phyloP scores from a whole-genome alignment of 2,329 filamentous ascomycete species.

The Hymenoscyphus fraxineus region DNA sequence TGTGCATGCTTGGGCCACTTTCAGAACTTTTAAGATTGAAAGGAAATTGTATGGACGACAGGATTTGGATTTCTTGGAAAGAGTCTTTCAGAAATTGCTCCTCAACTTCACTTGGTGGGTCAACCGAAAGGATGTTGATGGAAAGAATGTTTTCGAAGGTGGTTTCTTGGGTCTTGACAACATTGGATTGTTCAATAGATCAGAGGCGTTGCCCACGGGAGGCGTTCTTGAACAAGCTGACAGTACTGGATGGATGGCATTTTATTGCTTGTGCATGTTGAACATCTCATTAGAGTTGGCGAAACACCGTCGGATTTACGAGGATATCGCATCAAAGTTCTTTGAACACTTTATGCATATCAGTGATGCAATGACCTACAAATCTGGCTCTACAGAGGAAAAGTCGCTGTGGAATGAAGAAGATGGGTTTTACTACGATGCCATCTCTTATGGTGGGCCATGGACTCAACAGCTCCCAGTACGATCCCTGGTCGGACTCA shows the following conservation, averaged over 20 bases:
- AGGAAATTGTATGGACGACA: slow-evolving; percentile 94
- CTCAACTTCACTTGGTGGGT: slow-evolving; percentile 99
- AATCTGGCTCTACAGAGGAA: slow-evolving; percentile 67
- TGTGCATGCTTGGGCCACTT: slow-evolving; percentile 93
- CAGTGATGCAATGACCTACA: slow-evolving; percentile 93
- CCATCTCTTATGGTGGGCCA: slow-evolving; percentile 91
- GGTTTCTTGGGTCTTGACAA: slow-evolving; percentile 95
- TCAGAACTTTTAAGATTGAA: slow-evolving; percentile 97
- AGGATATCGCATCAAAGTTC: slow-evolving; percentile 97
- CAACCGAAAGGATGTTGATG: slow-evolving; percentile 89
- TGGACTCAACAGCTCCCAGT: slow-evolving; percentile 92
- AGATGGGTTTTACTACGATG: slow-evolving; percentile 97
- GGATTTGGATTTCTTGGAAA: slow-evolving; percentile 91
- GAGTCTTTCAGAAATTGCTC: slow-evolving; percentile 92
- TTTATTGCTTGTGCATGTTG: slow-evolving; percentile 94
- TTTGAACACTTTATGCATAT: slow-evolving; percentile 99
- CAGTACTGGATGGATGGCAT: slow-evolving; percentile 98
- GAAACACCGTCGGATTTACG: slow-evolving; percentile 91
- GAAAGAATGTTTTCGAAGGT: slow-evolving; percentile 96
- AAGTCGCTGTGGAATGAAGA: slow-evolving; percentile 94
- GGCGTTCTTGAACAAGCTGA: slow-evolving; percentile 94
- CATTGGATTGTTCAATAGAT: slow-evolving; percentile 95
- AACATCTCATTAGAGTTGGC: slow-evolving; percentile 94
- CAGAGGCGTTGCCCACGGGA: slow-evolving; percentile 88
- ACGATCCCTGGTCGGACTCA: slow-evolving; percentile 85